phyloP scores from a whole-genome alignment of 1,284 basidiomycete species.

The Sanghuangporus sanghuang region DNA sequence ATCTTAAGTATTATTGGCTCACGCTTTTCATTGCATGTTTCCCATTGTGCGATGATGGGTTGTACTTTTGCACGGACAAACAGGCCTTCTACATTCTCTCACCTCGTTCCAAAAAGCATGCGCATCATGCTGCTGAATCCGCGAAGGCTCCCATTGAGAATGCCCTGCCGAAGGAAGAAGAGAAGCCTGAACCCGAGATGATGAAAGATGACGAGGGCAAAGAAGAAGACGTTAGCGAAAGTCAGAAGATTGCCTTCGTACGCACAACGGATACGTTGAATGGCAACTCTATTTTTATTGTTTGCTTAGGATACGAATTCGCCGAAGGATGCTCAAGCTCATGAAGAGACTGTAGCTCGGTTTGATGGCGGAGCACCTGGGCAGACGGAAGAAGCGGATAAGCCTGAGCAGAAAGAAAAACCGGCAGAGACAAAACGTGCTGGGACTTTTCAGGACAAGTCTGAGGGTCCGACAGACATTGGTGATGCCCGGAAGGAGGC shows the following conservation, averaged over 20 bases:
- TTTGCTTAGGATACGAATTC: conserved; percentile 16
- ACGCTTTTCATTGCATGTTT: background rate
- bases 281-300: background rate
- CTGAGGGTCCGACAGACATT: conserved; percentile 14
- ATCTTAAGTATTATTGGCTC: background rate
- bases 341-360: conserved; percentile 10
- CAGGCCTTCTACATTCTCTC: conserved; percentile 14
- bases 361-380: conserved; percentile 10
- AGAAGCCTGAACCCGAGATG: conserved; percentile 1
- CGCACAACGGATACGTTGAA: background rate
- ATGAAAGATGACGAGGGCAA: conserved; percentile 17
- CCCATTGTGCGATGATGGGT: background rate
- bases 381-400: conserved; percentile 2
- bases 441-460: conserved; percentile 12
- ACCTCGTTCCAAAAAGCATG: conserved; percentile 14
- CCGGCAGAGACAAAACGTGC: conserved; percentile 1
- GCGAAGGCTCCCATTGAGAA: conserved; percentile 12
- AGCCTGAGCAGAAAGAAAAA: conserved; percentile 12
- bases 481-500: conserved; percentile 13
- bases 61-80: background rate
- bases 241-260: conserved; percentile 7
- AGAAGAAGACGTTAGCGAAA: conserved; percentile 15
- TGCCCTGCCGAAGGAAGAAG: conserved; percentile 5
- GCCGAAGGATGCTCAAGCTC: conserved; percentile 15
- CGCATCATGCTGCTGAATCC: conserved; percentile 10